Evolutionary conservation across 2,329 filamentous ascomycete genomes (phyloP).

Genomic region (Penicillium nordicum): DNA sequence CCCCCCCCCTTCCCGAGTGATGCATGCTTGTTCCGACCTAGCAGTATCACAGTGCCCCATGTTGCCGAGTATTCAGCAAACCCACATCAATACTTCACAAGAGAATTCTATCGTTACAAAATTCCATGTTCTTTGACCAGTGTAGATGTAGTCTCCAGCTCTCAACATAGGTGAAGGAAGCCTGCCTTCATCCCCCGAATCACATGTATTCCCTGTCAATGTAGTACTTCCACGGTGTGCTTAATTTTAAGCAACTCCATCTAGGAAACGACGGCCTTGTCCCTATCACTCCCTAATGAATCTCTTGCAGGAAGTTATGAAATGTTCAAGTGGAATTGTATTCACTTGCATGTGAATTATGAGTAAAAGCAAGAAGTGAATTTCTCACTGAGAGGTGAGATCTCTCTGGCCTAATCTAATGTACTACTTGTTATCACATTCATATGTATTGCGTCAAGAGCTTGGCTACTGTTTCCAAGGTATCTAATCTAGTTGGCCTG

Average conservation of each 20-base stretch:
- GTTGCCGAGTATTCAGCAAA: conserved; percentile 1
- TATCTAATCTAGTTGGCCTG: too few relatives aligned
- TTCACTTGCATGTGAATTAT: too few relatives aligned
- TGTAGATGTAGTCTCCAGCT: background rate
- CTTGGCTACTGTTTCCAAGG: too few relatives aligned
- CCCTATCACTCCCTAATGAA: background rate
- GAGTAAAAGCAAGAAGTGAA: too few relatives aligned
- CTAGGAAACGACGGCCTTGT: background rate
- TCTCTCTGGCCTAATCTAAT: too few relatives aligned
- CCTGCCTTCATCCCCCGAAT: background rate
- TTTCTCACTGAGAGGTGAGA: too few relatives aligned
- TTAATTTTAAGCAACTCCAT: background rate
- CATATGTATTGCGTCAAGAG: too few relatives aligned
- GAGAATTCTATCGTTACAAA: conserved; percentile 5
- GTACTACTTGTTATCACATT: too few relatives aligned
- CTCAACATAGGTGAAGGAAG: background rate
- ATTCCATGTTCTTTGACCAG: background rate
- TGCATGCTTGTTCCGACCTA: conserved; percentile 7
- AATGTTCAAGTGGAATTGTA: too few relatives aligned
- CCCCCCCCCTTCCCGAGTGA: background rate
- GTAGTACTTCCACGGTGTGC: background rate
- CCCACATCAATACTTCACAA: conserved; percentile 1
- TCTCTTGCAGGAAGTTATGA: too few relatives aligned
- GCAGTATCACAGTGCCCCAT: background rate
- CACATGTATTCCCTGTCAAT: background rate